A percentile compares a stretch with the other conserved stretches of the same genome.
phyloP scores from a whole-genome alignment of 1,139 yeast species.

The Kurtzmaniella quercitrusa region DNA sequence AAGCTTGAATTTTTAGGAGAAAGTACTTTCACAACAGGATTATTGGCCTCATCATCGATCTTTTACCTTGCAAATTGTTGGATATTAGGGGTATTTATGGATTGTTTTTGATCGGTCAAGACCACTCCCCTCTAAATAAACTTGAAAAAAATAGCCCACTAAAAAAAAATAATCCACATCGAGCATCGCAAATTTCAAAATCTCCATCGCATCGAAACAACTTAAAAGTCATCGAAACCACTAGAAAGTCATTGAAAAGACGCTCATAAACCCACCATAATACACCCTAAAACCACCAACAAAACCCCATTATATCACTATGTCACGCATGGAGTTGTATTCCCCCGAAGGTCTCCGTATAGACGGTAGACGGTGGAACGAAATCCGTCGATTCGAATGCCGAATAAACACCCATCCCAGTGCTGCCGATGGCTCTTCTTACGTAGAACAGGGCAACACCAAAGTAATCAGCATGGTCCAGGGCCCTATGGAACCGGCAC shows the following conservation, averaged over 20 bases:
- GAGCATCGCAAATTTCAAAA: background rate
- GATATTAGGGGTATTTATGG: slow-evolving; percentile 56
- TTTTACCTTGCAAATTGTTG: slow-evolving; percentile 71
- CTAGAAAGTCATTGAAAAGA: no score
- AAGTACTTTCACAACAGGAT: slow-evolving; percentile 57
- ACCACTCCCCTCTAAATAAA: background rate
- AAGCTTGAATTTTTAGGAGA: slow-evolving; percentile 75
- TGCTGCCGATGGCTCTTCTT: slow-evolving; percentile 89
- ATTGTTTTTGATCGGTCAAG: slow-evolving; percentile 4
- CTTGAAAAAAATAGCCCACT: background rate
- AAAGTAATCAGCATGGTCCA: slow-evolving; percentile 80
- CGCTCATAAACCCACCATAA: no score
- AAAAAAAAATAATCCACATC: background rate
- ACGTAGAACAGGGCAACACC: slow-evolving; percentile 89
- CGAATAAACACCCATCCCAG: slow-evolving; percentile 82
- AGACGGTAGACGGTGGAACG: slow-evolving; percentile 96
- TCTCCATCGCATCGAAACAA: background rate
- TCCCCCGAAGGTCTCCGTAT: slow-evolving; percentile 91
- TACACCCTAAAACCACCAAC: background rate
- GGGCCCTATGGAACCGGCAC: slow-evolving; percentile 84
- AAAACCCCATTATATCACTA: slow-evolving; percentile 10
- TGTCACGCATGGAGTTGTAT: slow-evolving; percentile 74
- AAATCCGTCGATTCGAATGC: slow-evolving; percentile 76
- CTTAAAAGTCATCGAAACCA: background rate
- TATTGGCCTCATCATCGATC: slow-evolving; percentile 54